These are phyloP conservation scores for Rhodotorula glutinis DNA, from an alignment of 1,284 basidiomycete species.

Conservation along the genomic window DNA sequence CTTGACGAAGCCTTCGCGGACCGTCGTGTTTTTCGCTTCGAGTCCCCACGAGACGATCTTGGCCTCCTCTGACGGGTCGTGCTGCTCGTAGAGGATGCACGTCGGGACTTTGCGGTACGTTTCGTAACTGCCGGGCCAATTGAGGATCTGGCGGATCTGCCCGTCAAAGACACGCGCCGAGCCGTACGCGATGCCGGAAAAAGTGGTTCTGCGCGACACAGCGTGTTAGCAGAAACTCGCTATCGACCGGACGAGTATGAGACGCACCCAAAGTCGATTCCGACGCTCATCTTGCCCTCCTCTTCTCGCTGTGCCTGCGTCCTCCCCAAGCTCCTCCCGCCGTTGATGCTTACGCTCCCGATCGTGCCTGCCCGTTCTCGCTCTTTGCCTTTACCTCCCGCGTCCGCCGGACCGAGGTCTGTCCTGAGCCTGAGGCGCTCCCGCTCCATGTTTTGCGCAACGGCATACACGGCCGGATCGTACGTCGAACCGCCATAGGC, in stretches of 20 bases:
- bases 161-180: slow-evolving; percentile 33
- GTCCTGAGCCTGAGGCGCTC: slow-evolving; percentile 2
- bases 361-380: neutral
- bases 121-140: slow-evolving; percentile 33
- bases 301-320: slow-evolving; percentile 5
- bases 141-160: slow-evolving; percentile 66
- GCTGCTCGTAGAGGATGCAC: slow-evolving; percentile 33
- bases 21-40: slow-evolving; percentile 33
- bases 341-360: neutral
- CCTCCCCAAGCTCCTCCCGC: neutral
- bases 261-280: slow-evolving; percentile 35
- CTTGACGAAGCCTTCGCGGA: slow-evolving; percentile 29
- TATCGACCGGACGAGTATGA: too few relatives aligned
- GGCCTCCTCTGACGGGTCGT: slow-evolving; percentile 15
- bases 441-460: slow-evolving; percentile 15
- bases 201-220: slow-evolving; percentile 43
- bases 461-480: slow-evolving; percentile 14
- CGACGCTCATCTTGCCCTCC: slow-evolving; percentile 34
- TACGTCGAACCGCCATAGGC: neutral
- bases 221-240: too few relatives aligned
- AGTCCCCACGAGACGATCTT: slow-evolving; percentile 30
- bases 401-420: neutral
- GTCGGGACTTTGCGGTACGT: slow-evolving; percentile 34
- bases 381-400: slow-evolving; percentile 13
- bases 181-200: slow-evolving; percentile 70